phyloP scores from a whole-genome alignment of 768 basidiomycete genomes.

The Agrocybe praecox region DNA sequence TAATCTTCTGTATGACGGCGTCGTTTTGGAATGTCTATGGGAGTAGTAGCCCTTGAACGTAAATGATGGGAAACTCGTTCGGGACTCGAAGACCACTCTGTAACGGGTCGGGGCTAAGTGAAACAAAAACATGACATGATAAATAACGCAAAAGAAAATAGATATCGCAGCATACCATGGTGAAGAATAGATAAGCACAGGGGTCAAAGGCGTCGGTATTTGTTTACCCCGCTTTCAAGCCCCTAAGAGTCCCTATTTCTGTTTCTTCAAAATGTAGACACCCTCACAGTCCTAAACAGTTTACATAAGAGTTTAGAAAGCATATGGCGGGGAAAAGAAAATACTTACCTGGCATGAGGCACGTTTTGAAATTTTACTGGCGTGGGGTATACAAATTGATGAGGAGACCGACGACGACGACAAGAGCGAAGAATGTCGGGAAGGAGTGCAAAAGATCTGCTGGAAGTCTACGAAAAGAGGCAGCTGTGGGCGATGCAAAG shows the following conservation, averaged over 20 bases:
- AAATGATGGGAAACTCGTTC: slow-evolving; percentile 19
- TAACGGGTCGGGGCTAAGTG: slow-evolving; percentile 16
- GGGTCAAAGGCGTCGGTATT: neutral
- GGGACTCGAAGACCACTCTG: slow-evolving; percentile 16
- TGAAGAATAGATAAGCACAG: neutral
- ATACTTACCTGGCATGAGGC: neutral
- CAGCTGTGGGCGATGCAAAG: neutral
- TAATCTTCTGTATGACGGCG: slow-evolving; percentile 30
- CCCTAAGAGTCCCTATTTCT: neutral
- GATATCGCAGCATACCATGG: slow-evolving; percentile 9
- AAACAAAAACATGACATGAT: neutral
- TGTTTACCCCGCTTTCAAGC: neutral
- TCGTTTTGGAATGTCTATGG: slow-evolving; percentile 47
- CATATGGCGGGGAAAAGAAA: neutral
- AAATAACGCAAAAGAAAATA: neutral
- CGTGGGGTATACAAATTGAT: neutral
- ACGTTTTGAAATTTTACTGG: neutral
- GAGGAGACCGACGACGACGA: neutral
- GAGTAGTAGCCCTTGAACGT: slow-evolving; percentile 33
- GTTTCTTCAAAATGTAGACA: neutral
- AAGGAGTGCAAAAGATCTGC: too few relatives aligned
- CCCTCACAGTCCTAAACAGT: neutral
- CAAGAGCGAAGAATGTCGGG: neutral
- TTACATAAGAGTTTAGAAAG: neutral
- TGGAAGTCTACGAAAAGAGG: neutral